phyloP scores from a whole-genome alignment of 352 stramenopile genomes.

The Globisporangium barbulae region DNA sequence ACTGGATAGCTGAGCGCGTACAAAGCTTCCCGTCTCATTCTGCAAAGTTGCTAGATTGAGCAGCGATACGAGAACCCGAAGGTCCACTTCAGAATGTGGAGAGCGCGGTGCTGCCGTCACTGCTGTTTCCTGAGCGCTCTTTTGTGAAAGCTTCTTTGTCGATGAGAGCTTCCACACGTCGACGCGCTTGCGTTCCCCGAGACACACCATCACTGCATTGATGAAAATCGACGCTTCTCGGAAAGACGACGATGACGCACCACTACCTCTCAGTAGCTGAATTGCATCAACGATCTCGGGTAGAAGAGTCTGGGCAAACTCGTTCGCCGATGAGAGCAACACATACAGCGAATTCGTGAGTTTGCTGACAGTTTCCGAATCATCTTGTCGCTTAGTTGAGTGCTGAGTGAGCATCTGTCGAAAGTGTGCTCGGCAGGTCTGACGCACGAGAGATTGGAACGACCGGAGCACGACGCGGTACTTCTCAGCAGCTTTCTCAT shows the following conservation, averaged over 20 bases:
- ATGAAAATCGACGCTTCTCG: constrained; percentile 7
- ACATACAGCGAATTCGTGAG: constrained; percentile 5
- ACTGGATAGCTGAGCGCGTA: constrained; percentile 39
- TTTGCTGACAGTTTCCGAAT: neutral
- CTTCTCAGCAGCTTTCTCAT: constrained; percentile 7
- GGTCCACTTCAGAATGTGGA: constrained; percentile 9
- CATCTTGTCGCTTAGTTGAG: neutral
- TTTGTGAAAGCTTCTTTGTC: constrained; percentile 1
- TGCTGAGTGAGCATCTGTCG: neutral
- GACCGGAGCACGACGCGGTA: constrained; percentile 12
- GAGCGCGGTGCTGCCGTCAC: constrained; percentile 1
- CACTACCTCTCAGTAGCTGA: neutral
- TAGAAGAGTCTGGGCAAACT: constrained; percentile 10
- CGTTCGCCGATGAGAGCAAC: constrained; percentile 9
- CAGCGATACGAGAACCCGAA: constrained; percentile 22
- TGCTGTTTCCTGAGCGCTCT: neutral
- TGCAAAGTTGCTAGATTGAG: constrained; percentile 20
- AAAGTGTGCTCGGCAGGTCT: constrained; percentile 8
- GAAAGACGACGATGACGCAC: neutral
- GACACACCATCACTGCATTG: constrained; percentile 13
- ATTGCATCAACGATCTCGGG: constrained; percentile 7
- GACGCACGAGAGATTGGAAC: constrained; percentile 18
- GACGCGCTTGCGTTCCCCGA: constrained; percentile 9
- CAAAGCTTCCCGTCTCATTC: constrained; percentile 32
- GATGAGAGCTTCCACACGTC: neutral